A percentile compares a stretch with the other conserved stretches of the same genome.
Evolutionary conservation across 164 flowering plant genomes (phyloP).

Genomic region (Annona squamosa): DNA sequence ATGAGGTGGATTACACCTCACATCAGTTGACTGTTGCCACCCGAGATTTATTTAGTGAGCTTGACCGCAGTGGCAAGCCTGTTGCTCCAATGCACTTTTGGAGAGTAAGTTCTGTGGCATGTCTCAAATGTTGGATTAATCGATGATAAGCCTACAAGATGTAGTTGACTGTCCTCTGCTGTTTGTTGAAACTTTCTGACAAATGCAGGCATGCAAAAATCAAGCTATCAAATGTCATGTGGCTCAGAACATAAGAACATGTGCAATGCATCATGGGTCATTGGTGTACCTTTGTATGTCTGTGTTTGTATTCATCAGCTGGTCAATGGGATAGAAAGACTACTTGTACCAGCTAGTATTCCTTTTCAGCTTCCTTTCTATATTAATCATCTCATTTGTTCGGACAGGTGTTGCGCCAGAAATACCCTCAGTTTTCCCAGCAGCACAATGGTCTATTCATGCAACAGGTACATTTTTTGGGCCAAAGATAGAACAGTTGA

Average conservation of each 20-base stretch:
- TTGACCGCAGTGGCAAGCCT: constrained; percentile 79
- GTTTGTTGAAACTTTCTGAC: not conserved
- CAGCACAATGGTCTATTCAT: constrained; percentile 70
- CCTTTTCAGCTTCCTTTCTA: not conserved
- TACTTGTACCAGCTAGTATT: not conserved
- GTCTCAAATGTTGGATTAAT: not conserved
- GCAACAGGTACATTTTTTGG: constrained; percentile 68
- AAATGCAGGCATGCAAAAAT: not conserved
- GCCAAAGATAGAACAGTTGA: not conserved
- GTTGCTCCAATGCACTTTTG: constrained; percentile 96
- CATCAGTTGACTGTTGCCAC: constrained; percentile 84
- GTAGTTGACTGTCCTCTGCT: not conserved
- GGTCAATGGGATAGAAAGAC: not conserved
- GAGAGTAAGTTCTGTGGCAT: constrained; percentile 51
- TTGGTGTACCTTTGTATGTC: not conserved
- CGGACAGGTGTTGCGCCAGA: constrained; percentile 72
- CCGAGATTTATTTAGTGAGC: constrained; percentile 77
- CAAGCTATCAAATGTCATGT: not conserved
- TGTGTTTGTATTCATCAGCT: not conserved
- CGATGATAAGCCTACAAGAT: not conserved
- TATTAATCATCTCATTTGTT: constrained; percentile 5
- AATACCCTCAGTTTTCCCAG: constrained; percentile 95
- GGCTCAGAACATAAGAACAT: not conserved
- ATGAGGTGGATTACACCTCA: constrained; percentile 77
- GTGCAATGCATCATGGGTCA: no score